A percentile compares a stretch with the other conserved stretches of the same genome.
Conservation (phyloP, 192 early-diverging fungal genomes). For the Linnemannia exigua region DNA sequence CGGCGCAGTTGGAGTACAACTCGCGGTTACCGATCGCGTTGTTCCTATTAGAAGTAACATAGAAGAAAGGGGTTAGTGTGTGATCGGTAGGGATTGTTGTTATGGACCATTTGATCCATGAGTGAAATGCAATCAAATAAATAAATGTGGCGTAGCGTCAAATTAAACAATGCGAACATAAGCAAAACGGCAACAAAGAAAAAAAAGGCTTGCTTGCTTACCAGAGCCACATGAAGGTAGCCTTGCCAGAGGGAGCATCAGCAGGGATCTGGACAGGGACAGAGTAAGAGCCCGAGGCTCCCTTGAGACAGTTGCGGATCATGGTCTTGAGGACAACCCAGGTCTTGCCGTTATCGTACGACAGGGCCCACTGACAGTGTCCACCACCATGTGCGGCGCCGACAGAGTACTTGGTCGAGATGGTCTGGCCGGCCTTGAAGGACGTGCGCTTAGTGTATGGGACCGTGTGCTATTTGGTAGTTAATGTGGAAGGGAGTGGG, state of each 20-base stretch:
- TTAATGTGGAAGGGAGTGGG: background rate
- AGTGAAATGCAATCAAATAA: background rate
- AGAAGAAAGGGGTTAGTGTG: background rate
- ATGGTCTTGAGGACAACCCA: conserved; percentile 76
- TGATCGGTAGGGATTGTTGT: background rate
- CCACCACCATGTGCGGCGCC: conserved; percentile 72
- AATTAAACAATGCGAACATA: background rate
- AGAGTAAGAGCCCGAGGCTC: conserved; percentile 39
- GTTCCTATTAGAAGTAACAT: conserved; percentile 36
- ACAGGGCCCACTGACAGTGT: conserved; percentile 79
- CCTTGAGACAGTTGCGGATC: conserved; percentile 60
- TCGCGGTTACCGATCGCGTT: conserved; percentile 73
- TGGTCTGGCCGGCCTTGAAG: conserved; percentile 65
- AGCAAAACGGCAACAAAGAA: too few relatives aligned
- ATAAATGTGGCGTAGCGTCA: background rate
- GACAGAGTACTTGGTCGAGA: conserved; percentile 66
- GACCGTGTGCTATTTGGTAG: conserved; percentile 30
- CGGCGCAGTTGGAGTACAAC: conserved; percentile 79
- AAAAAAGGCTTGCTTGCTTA: background rate
- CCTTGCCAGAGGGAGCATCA: conserved; percentile 67
- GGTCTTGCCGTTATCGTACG: conserved; percentile 72
- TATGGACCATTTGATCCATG: background rate
- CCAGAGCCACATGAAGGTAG: conserved; percentile 75
- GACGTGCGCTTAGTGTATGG: conserved; percentile 59
- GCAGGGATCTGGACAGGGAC: conserved; percentile 71